phyloP scores from a whole-genome alignment of 306 rosid genomes.

The Vicia villosa region DNA sequence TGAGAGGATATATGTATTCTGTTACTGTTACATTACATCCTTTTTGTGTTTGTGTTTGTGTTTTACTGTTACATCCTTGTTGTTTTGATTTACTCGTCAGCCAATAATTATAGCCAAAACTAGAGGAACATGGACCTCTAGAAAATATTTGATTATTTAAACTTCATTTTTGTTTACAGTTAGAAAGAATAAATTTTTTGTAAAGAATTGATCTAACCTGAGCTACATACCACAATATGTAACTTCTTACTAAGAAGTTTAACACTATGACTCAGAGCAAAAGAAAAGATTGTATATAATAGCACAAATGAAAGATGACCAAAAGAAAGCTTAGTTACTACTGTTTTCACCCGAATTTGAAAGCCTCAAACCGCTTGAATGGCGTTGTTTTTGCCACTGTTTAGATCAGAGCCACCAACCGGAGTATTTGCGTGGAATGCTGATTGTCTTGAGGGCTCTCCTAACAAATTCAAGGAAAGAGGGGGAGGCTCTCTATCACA shows the following conservation, averaged over 20 bases:
- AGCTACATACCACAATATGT: slow-evolving; percentile 52
- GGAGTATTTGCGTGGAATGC: slow-evolving; percentile 90
- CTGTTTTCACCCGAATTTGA: slow-evolving; percentile 36
- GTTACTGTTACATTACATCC: background rate
- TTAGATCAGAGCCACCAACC: slow-evolving; percentile 59
- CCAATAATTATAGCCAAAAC: slow-evolving; percentile 29
- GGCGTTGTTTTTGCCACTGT: slow-evolving; percentile 60
- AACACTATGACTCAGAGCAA: slow-evolving; percentile 29
- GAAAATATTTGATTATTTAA: slow-evolving; percentile 51
- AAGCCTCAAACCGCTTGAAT: slow-evolving; percentile 67
- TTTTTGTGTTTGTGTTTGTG: too few relatives aligned
- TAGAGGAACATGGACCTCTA: slow-evolving; percentile 33
- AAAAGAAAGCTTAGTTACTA: slow-evolving; percentile 31
- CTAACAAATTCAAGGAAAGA: slow-evolving; percentile 68
- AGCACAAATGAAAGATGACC: slow-evolving; percentile 45
- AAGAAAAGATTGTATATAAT: slow-evolving; percentile 40
- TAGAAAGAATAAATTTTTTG: slow-evolving; percentile 69
- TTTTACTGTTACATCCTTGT: too few relatives aligned
- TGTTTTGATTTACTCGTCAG: too few relatives aligned
- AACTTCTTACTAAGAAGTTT: slow-evolving; percentile 45
- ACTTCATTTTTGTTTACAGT: slow-evolving; percentile 67
- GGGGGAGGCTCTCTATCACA: slow-evolving; percentile 64
- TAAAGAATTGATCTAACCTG: slow-evolving; percentile 72
- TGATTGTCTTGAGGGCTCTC: slow-evolving; percentile 89
- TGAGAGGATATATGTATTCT: background rate